Conservation (phyloP, 257 asterid genomes). For the Petrea volubilis region DNA sequence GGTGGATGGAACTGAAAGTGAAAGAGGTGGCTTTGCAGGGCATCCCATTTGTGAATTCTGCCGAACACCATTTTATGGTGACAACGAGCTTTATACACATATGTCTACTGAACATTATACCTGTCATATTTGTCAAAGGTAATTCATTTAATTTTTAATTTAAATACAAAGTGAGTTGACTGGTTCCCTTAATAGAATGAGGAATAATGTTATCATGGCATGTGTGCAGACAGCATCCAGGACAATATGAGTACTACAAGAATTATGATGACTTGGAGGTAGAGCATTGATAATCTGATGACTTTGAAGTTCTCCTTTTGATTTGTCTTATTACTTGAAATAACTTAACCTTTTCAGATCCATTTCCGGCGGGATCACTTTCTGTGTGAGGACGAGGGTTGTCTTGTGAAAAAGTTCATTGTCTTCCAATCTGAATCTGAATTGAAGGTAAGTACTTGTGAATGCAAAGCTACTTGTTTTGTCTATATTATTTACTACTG, state of each 20-base stretch:
- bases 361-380: slow-evolving; percentile 86
- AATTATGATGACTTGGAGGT: slow-evolving; percentile 95
- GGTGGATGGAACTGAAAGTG: slow-evolving; percentile 99
- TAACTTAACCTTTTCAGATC: slow-evolving; percentile 44
- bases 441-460: slow-evolving; percentile 61
- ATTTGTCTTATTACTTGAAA: slow-evolving; percentile 19
- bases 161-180: slow-evolving; percentile 10
- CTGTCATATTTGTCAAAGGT: slow-evolving; percentile 97
- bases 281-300: slow-evolving; percentile 18
- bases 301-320: slow-evolving; percentile 14
- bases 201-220: not conserved
- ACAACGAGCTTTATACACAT: slow-evolving; percentile 83
- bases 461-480: not conserved
- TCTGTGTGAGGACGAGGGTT: slow-evolving; percentile 87
- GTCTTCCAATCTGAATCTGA: slow-evolving; percentile 87
- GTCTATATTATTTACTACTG: not conserved
- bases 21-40: slow-evolving; percentile 94
- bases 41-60: slow-evolving; percentile 95
- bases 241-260: slow-evolving; percentile 87
- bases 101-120: slow-evolving; percentile 97
- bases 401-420: slow-evolving; percentile 82
- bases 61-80: slow-evolving; percentile 86
- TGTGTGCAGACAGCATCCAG: slow-evolving; percentile 90
- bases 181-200: not conserved
- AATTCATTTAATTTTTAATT: not conserved